Evolutionary conservation across 495 filamentous ascomycete genomes (phyloP), one percentile per base, ranked within the genome.

Genomic region (Oidiodendron maius): DNA sequence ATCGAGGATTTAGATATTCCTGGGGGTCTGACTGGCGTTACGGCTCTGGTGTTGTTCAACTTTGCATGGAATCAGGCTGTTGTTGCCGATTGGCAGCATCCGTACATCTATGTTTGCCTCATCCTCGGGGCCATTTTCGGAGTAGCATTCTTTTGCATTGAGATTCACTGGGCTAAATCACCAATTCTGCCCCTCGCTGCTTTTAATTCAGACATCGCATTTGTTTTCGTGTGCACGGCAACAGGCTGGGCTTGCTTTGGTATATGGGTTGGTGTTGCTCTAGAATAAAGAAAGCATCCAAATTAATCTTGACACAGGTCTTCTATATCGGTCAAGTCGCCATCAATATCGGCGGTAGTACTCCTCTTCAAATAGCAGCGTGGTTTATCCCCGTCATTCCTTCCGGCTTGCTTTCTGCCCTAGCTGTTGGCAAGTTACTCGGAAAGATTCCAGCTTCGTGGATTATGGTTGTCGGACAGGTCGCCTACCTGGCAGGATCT

Each of bases 11-110:
- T 34, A n/a, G n/a, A n/a, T n/a, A n/a, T n/a, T 9, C 82, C 68
- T 0, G 81, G 80, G 1, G 68, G 66, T 5, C 23, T 67, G 1
- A 62, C 65, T 8, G 81, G 81, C 18, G 71, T 86, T 2, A 51
- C 64, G 1, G 76, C 63, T 15, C 61, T 87, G 17, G 58, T 83
- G 1, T 62, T 86, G 3, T 50, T 80, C 61, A 81, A 81, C 52
- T 71, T 82, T 47, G 66, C 76, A 0, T 78, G 71, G 77, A 85
- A 84, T 47, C 80, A 84, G 50, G 81, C 66, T 0, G 64, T 78
- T 0, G 53, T 76, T 11, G 76, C 75, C 1, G 79, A 78, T 3
- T 86, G 82, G 82, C 25, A 52, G n/a, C 57, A 61, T 16, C 69
- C 77, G 0, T 77, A 82, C 41, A 65, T 63, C 34, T 80, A 77